Evolutionary conservation across 1,139 yeast species (phyloP).

Genomic region (Kodamaea fungicola): DNA sequence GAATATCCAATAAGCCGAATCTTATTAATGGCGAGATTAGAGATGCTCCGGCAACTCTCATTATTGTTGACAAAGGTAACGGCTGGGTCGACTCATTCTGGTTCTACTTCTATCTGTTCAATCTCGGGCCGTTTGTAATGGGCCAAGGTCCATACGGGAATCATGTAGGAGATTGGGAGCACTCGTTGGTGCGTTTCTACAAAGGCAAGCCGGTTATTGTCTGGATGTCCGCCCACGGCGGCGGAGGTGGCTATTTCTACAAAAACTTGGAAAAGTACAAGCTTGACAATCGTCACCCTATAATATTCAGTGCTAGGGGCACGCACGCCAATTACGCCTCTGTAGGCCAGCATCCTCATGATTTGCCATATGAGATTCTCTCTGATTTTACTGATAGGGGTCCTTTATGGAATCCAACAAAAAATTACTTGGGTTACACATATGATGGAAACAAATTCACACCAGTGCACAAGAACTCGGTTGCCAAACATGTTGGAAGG

Average conservation of each 20-base stretch:
- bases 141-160: constrained; percentile 97
- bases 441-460: constrained; percentile 55
- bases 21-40: constrained; percentile 65
- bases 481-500: constrained; percentile 46
- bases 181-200: constrained; percentile 78
- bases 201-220: constrained; percentile 80
- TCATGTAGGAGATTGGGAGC: constrained; percentile 99
- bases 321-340: constrained; percentile 96
- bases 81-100: constrained; percentile 94
- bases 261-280: constrained; percentile 70
- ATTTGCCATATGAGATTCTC: constrained; percentile 84
- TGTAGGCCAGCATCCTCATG: constrained; percentile 96
- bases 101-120: constrained; percentile 94
- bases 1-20: constrained; percentile 63
- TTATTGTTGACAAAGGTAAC: constrained; percentile 88
- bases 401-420: constrained; percentile 88
- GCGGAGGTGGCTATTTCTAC: constrained; percentile 86
- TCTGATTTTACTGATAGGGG: constrained; percentile 95
- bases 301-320: constrained; percentile 87
- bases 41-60: constrained; percentile 76
- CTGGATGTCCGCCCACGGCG: constrained; percentile 99
- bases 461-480: constrained; percentile 40
- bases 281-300: constrained; percentile 50
- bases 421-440: constrained; percentile 77
- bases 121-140: constrained; percentile 95